A percentile compares a stretch with the other conserved stretches of the same genome.
Evolutionary conservation across 2,329 filamentous ascomycete species (phyloP).

Genomic region (Ascochyta clinopodiicola): DNA sequence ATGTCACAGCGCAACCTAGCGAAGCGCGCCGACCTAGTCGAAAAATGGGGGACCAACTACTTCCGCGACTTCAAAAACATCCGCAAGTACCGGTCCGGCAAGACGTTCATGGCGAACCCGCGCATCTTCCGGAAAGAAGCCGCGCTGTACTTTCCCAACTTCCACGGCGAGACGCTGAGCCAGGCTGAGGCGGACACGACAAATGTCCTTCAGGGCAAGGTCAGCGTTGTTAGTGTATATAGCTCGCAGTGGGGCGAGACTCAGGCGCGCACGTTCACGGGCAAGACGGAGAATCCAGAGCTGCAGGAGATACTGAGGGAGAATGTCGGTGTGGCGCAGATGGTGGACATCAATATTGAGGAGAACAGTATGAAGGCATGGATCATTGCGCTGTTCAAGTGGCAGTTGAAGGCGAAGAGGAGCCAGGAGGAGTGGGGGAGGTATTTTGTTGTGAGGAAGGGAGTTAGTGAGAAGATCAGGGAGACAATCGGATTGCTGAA

Average conservation of each 20-base stretch:
- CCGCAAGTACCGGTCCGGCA: slow-evolving; percentile 76
- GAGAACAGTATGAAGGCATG: slow-evolving; percentile 72
- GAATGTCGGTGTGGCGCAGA: slow-evolving; percentile 67
- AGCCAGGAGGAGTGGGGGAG: slow-evolving; percentile 59
- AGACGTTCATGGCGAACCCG: slow-evolving; percentile 86
- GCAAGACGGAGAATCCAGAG: slow-evolving; percentile 69
- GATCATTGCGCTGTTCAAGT: slow-evolving; percentile 63
- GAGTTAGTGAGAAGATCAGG: slow-evolving; percentile 62
- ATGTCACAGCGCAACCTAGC: slow-evolving; percentile 65
- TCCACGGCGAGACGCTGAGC: slow-evolving; percentile 78
- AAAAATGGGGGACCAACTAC: slow-evolving; percentile 83
- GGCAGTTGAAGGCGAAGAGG: slow-evolving; percentile 56
- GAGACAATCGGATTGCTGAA: slow-evolving; percentile 76
- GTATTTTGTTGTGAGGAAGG: slow-evolving; percentile 67
- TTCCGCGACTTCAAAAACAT: slow-evolving; percentile 96
- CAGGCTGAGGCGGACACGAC: slow-evolving; percentile 70
- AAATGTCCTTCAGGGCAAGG: slow-evolving; percentile 71
- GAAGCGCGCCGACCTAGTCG: slow-evolving; percentile 75
- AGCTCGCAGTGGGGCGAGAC: slow-evolving; percentile 84
- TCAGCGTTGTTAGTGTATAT: slow-evolving; percentile 82
- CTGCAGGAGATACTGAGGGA: slow-evolving; percentile 67
- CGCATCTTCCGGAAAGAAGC: slow-evolving; percentile 82
- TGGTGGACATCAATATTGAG: slow-evolving; percentile 88
- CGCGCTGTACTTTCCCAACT: slow-evolving; percentile 92
- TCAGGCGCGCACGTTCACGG: slow-evolving; percentile 76